Evolutionary conservation across 2,329 filamentous ascomycete species (phyloP).

Genomic region (Penicillium sp.): DNA sequence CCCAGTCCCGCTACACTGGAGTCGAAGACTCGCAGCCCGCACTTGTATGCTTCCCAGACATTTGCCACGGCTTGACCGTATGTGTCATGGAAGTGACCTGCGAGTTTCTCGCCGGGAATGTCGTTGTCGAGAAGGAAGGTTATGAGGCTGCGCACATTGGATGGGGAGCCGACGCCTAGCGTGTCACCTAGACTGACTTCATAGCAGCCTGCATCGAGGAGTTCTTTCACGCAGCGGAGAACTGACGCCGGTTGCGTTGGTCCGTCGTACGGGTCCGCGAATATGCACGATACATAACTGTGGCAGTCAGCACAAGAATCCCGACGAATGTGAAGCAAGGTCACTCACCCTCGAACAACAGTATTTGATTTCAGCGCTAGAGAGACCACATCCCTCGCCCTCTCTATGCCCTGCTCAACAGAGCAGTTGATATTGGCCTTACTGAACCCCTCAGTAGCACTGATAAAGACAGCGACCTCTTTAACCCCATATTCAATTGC

Average conservation of each 20-base stretch:
- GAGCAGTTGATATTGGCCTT: slow-evolving; percentile 42
- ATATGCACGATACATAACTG: slow-evolving; percentile 42
- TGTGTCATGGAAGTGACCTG: slow-evolving; percentile 86
- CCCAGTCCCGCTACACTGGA: slow-evolving; percentile 76
- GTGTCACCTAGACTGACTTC: slow-evolving; percentile 90
- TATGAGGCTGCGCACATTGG: slow-evolving; percentile 31
- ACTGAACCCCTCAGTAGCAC: slow-evolving; percentile 44
- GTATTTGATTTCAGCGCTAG: slow-evolving; percentile 28
- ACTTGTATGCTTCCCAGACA: slow-evolving; percentile 70
- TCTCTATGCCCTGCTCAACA: slow-evolving; percentile 35
- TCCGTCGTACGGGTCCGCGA: slow-evolving; percentile 50
- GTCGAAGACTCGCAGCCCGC: slow-evolving; percentile 77
- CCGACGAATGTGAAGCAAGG: too few species aligned
- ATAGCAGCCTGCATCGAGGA: slow-evolving; percentile 84
- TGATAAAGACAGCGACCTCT: slow-evolving; percentile 43
- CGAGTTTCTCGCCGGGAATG: slow-evolving; percentile 66
- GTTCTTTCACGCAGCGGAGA: slow-evolving; percentile 51
- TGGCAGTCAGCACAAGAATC: too few species aligned
- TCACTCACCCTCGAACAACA: slow-evolving; percentile 32
- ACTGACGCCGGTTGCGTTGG: slow-evolving; percentile 50
- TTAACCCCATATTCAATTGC: slow-evolving; percentile 46
- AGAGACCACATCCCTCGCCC: slow-evolving; percentile 31
- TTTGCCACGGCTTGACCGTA: slow-evolving; percentile 85
- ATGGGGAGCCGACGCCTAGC: slow-evolving; percentile 75
- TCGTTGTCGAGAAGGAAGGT: slow-evolving; percentile 42